Conservation (phyloP, 164 flowering plant genomes). For the Tetrastigma voinierianum region DNA sequence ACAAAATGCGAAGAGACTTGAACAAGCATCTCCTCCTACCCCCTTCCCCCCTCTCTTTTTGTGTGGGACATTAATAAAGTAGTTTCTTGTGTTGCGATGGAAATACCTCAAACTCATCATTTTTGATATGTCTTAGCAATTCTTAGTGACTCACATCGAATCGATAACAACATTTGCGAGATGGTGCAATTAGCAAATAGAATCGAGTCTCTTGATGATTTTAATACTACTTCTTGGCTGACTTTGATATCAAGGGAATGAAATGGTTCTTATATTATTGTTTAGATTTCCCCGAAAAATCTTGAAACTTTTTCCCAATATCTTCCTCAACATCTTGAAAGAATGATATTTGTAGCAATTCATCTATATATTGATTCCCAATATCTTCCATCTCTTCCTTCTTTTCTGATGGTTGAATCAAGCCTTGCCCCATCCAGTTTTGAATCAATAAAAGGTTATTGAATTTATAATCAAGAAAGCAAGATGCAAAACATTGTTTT, state of each 20-base stretch:
- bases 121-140: not conserved
- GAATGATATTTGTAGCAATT: not conserved
- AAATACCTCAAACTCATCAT: not conserved
- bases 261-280: too few relatives aligned
- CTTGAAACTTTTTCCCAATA: too few relatives aligned
- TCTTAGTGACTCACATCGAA: not conserved
- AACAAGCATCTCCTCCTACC: not conserved
- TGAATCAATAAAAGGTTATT: too few relatives aligned
- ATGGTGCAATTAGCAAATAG: not conserved
- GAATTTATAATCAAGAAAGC: not conserved
- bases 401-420: not conserved
- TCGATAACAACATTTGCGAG: not conserved
- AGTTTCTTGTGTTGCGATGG: not conserved
- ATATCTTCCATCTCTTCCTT: not conserved
- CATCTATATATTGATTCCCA: not conserved
- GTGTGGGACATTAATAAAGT: not conserved
- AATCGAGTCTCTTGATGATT: not conserved
- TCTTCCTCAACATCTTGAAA: not conserved
- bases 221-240: too few relatives aligned
- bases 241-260: too few relatives aligned
- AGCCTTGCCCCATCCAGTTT: not conserved
- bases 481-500: slow-evolving; percentile 1
- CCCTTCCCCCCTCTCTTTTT: not conserved
- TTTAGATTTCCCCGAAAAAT: too few relatives aligned
- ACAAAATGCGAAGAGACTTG: not conserved